Conservation (phyloP, 2,329 filamentous ascomycete genomes). For the Talaromyces verruculosus region DNA sequence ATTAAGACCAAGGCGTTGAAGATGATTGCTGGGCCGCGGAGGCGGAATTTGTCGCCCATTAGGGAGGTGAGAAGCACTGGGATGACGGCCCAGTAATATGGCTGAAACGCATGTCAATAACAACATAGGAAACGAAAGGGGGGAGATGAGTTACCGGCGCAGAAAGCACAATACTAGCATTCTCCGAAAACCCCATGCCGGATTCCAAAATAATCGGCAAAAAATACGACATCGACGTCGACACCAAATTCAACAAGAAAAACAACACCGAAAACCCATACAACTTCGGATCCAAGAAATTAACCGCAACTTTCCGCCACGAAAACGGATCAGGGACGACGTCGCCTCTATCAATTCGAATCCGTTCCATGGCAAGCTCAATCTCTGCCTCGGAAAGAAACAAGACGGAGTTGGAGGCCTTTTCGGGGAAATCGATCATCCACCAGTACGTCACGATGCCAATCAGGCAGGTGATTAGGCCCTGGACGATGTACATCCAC, state of each 20-base stretch:
- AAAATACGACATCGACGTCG: conserved; percentile 65
- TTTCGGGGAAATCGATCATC: conserved; percentile 69
- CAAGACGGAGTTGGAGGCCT: conserved; percentile 55
- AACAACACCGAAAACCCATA: conserved; percentile 66
- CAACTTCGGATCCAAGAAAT: conserved; percentile 61
- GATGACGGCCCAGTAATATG: conserved; percentile 66
- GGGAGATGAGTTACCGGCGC: conserved; percentile 48
- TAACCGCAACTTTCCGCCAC: conserved; percentile 55
- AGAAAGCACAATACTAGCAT: conserved; percentile 60
- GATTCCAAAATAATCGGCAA: conserved; percentile 59
- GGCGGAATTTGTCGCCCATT: conserved; percentile 60
- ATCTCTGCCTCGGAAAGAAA: conserved; percentile 61
- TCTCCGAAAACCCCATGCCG: conserved; percentile 56
- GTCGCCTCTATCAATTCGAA: conserved; percentile 62
- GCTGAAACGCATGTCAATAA: conserved; percentile 31
- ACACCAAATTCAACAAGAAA: conserved; percentile 67
- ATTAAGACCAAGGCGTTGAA: conserved; percentile 66
- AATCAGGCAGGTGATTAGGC: conserved; percentile 59
- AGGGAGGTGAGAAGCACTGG: conserved; percentile 64
- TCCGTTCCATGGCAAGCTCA: conserved; percentile 56
- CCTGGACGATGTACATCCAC: conserved; percentile 69
- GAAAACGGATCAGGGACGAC: conserved; percentile 58
- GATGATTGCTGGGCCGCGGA: conserved; percentile 62
- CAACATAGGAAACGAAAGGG: background rate
- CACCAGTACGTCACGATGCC: conserved; percentile 65